Conservation (phyloP, 2,329 filamentous ascomycete species). For the Bipolaris sorokiniana region DNA sequence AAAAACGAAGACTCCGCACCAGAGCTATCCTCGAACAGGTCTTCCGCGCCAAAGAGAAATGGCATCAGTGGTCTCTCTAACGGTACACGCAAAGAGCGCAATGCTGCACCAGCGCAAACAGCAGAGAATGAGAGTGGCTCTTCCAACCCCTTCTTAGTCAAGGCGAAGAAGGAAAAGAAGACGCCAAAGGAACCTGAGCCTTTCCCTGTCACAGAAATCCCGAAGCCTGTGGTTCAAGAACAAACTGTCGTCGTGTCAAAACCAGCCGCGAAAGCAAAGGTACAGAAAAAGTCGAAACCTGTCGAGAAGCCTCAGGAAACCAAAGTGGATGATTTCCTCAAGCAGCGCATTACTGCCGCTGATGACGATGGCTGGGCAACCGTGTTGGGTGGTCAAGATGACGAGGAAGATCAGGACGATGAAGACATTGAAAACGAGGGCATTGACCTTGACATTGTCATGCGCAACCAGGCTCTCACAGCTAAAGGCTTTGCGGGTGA, state of each 20-base stretch:
- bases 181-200: slow-evolving; percentile 21
- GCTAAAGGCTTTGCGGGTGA: slow-evolving; percentile 85
- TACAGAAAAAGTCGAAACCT: slow-evolving; percentile 27
- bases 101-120: slow-evolving; percentile 1
- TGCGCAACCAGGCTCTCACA: slow-evolving; percentile 69
- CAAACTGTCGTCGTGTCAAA: slow-evolving; percentile 24
- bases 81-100: slow-evolving; percentile 19
- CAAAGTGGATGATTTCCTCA: slow-evolving; percentile 38
- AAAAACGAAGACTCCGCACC: slow-evolving; percentile 32
- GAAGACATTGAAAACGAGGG: slow-evolving; percentile 49
- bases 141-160: slow-evolving; percentile 45
- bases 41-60: slow-evolving; percentile 15
- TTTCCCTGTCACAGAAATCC: slow-evolving; percentile 12
- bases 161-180: slow-evolving; percentile 39
- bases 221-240: slow-evolving; percentile 9
- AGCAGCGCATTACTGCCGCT: slow-evolving; percentile 40
- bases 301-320: slow-evolving; percentile 13
- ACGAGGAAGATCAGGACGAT: slow-evolving; percentile 30
- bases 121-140: slow-evolving; percentile 16
- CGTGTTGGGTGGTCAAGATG: slow-evolving; percentile 48
- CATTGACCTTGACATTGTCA: slow-evolving; percentile 49
- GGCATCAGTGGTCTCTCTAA: slow-evolving; percentile 22
- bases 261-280: slow-evolving; percentile 22
- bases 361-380: slow-evolving; percentile 55
- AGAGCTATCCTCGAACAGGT: slow-evolving; percentile 16